Conservation (phyloP, 2,329 filamentous ascomycete genomes). For the Colletotrichum godetiae region DNA sequence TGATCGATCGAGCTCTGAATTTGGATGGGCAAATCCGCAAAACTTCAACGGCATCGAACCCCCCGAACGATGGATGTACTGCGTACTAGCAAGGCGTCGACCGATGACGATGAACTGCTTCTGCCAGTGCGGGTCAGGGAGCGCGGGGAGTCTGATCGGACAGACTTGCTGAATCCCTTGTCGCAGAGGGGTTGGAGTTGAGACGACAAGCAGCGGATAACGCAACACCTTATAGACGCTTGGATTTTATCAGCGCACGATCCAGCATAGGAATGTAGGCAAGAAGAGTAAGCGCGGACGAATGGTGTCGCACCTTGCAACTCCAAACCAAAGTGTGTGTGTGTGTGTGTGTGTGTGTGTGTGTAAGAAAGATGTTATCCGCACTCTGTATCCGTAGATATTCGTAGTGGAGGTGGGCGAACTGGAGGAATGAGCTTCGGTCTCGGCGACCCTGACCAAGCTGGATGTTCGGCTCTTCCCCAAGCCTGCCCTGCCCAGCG, state of each 20-base stretch:
- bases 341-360: no score
- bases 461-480: conserved; percentile 25
- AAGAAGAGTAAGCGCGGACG: not conserved
- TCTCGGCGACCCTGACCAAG: conserved; percentile 8
- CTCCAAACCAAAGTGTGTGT: not conserved
- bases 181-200: not conserved
- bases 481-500: conserved; percentile 18
- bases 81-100: not conserved
- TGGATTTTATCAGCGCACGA: not conserved
- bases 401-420: not conserved
- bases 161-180: conserved; percentile 9
- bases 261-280: not conserved
- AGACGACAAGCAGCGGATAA: conserved; percentile 3
- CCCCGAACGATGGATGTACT: not conserved
- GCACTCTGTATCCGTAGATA: not conserved
- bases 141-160: not conserved
- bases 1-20: not conserved
- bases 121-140: not conserved
- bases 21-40: not conserved
- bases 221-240: not conserved
- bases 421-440: not conserved
- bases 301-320: not conserved
- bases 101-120: not conserved
- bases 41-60: not conserved
- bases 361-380: not conserved